Evolutionary conservation across 345 rosid genomes (phyloP).

Genomic region (Tarenaya hassleriana): DNA sequence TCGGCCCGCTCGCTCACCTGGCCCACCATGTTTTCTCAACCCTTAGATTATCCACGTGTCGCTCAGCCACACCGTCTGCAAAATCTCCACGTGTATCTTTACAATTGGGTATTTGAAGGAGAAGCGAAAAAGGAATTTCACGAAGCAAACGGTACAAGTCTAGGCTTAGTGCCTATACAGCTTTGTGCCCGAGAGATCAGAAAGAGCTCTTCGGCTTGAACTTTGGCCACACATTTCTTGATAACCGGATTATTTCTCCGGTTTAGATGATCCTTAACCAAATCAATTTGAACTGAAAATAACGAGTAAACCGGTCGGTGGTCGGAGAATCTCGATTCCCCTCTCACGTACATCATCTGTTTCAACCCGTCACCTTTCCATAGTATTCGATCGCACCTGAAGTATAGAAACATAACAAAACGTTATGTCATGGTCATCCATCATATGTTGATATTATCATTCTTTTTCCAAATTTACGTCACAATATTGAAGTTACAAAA

Average conservation of each 20-base stretch:
- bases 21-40: too few relatives aligned
- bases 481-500: neutral
- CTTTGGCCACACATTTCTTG: constrained; percentile 45
- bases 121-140: constrained; percentile 13
- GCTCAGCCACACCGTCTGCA: too few relatives aligned
- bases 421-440: too few relatives aligned
- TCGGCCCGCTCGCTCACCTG: too few relatives aligned
- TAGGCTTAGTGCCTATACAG: constrained; percentile 33
- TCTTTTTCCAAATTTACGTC: too few relatives aligned
- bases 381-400: constrained; percentile 89
- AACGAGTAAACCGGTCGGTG: constrained; percentile 86
- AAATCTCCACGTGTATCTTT: too few relatives aligned
- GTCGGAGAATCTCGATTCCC: constrained; percentile 92
- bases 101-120: too few relatives aligned
- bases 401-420: too few relatives aligned
- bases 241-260: constrained; percentile 18
- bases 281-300: constrained; percentile 52
- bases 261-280: constrained; percentile 19
- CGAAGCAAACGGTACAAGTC: constrained; percentile 23
- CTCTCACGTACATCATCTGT: constrained; percentile 66
- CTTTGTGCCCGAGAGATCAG: constrained; percentile 47
- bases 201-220: constrained; percentile 79
- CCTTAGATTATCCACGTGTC: too few relatives aligned
- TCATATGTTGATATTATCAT: too few relatives aligned
- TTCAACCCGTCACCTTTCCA: constrained; percentile 88